These are phyloP conservation scores for Protomyces inouyei DNA, from an alignment of 1,139 yeast species.

Conservation along the genomic window DNA sequence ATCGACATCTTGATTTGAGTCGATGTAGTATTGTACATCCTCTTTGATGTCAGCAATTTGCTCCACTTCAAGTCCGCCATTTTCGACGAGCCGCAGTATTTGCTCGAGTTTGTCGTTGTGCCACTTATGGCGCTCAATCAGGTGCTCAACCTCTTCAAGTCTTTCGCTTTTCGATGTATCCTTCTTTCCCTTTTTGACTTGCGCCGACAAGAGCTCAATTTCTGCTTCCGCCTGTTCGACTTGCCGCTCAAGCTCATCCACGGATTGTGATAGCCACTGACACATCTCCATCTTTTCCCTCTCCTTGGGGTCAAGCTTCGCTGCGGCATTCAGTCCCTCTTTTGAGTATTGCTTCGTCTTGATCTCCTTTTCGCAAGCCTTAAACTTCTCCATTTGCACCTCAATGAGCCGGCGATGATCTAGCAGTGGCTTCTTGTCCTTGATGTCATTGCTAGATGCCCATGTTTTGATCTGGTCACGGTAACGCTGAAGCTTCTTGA, in stretches of 20 bases:
- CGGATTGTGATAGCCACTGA: slow-evolving; percentile 63
- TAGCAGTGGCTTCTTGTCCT: slow-evolving; percentile 73
- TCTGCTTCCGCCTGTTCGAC: slow-evolving; percentile 75
- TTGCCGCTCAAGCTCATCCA: slow-evolving; percentile 81
- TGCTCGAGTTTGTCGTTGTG: slow-evolving; percentile 75
- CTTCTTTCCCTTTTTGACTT: slow-evolving; percentile 56
- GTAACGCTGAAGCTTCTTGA: slow-evolving; percentile 87
- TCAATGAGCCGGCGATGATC: slow-evolving; percentile 84
- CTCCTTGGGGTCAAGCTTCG: slow-evolving; percentile 70
- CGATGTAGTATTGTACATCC: slow-evolving; percentile 89
- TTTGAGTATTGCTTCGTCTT: slow-evolving; percentile 94
- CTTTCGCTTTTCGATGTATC: slow-evolving; percentile 53
- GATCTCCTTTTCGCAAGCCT: slow-evolving; percentile 88
- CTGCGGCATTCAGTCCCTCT: slow-evolving; percentile 77
- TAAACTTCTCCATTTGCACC: slow-evolving; percentile 93
- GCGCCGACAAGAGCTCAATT: slow-evolving; percentile 54
- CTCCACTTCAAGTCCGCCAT: slow-evolving; percentile 77
- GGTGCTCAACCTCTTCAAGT: slow-evolving; percentile 58
- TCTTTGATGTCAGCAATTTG: slow-evolving; percentile 75
- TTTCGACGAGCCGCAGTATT: slow-evolving; percentile 71
- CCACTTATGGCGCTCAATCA: slow-evolving; percentile 69
- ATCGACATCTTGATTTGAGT: slow-evolving; percentile 91
- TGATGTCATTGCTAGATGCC: slow-evolving; percentile 88
- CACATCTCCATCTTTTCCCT: slow-evolving; percentile 71
- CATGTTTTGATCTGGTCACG: slow-evolving; percentile 95